A percentile compares a stretch with the other conserved stretches of the same genome.
phyloP scores from a whole-genome alignment of 2,329 filamentous ascomycete genomes.

The Colletotrichum eremochloae region DNA sequence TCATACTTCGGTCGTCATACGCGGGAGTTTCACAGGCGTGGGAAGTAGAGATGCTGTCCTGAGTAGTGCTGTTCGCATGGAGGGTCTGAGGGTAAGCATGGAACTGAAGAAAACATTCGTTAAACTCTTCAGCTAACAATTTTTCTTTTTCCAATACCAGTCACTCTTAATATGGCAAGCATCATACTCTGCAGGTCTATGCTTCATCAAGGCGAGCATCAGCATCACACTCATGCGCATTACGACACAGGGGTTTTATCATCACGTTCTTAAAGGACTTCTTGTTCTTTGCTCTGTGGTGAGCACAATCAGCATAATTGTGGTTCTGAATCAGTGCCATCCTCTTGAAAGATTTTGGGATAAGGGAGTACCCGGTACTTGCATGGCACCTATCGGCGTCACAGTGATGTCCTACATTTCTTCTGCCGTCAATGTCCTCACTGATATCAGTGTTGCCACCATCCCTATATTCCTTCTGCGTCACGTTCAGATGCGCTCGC shows the following conservation, averaged over 20 bases:
- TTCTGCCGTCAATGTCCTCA: slow-evolving; percentile 49
- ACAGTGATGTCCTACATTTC: slow-evolving; percentile 49
- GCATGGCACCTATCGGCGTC: slow-evolving; percentile 44
- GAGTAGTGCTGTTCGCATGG: not conserved
- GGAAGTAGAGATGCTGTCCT: not conserved
- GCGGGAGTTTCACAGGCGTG: not conserved
- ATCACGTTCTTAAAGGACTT: slow-evolving; percentile 34
- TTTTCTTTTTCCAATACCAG: not conserved
- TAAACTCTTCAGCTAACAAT: not conserved
- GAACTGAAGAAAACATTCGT: not conserved
- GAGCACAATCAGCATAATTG: slow-evolving; percentile 44
- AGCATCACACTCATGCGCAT: slow-evolving; percentile 49
- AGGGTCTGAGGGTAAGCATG: not conserved
- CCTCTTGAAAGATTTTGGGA: slow-evolving; percentile 47
- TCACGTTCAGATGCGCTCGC: slow-evolving; percentile 47
- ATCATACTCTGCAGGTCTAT: not conserved
- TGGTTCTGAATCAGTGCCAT: slow-evolving; percentile 45
- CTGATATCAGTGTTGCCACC: slow-evolving; percentile 46
- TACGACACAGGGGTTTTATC: slow-evolving; percentile 39
- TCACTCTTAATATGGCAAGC: slow-evolving; percentile 3
- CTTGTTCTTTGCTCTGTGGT: slow-evolving; percentile 17
- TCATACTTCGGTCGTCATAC: not conserved
- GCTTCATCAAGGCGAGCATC: slow-evolving; percentile 47
- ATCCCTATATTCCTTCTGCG: slow-evolving; percentile 47
- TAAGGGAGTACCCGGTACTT: slow-evolving; percentile 40